Evolutionary conservation across 1,139 yeast species (phyloP).

Genomic region (Hemisphaericaspora xylanilytica): DNA sequence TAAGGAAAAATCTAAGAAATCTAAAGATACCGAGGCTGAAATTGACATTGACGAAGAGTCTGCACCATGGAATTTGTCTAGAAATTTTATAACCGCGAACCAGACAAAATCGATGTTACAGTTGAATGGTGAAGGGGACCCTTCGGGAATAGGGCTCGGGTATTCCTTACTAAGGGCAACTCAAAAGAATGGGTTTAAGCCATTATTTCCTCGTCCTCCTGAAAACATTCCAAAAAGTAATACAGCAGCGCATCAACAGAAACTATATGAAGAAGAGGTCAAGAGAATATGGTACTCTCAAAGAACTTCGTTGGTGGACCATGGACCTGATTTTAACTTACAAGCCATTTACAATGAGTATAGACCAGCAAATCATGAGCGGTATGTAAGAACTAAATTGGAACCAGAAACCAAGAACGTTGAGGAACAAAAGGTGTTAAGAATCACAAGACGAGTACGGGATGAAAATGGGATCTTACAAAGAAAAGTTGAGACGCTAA

Average conservation of each 20-base stretch:
- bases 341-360: constrained; percentile 38
- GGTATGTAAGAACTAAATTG: constrained; percentile 25
- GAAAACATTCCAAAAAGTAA: constrained; percentile 46
- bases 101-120: constrained; percentile 97
- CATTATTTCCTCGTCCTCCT: constrained; percentile 49
- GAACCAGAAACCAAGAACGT: constrained; percentile 21
- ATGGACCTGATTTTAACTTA: constrained; percentile 27
- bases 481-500: constrained; percentile 72
- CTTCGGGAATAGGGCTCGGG: constrained; percentile 88
- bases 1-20: constrained; percentile 22
- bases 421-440: constrained; percentile 44
- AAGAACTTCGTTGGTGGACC: constrained; percentile 56
- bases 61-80: constrained; percentile 90
- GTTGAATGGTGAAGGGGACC: constrained; percentile 95
- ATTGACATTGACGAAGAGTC: constrained; percentile 75
- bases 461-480: constrained; percentile 88
- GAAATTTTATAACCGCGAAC: constrained; percentile 89
- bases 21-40: constrained; percentile 35
- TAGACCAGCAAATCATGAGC: constrained; percentile 38
- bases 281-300: constrained; percentile 90
- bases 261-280: constrained; percentile 88
- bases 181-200: constrained; percentile 90
- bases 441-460: constrained; percentile 74
- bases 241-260: constrained; percentile 77
- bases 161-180: constrained; percentile 88